Evolutionary conservation across 768 basidiomycete species (phyloP).

Genomic region (Xerocomus brunneocitrinus): DNA sequence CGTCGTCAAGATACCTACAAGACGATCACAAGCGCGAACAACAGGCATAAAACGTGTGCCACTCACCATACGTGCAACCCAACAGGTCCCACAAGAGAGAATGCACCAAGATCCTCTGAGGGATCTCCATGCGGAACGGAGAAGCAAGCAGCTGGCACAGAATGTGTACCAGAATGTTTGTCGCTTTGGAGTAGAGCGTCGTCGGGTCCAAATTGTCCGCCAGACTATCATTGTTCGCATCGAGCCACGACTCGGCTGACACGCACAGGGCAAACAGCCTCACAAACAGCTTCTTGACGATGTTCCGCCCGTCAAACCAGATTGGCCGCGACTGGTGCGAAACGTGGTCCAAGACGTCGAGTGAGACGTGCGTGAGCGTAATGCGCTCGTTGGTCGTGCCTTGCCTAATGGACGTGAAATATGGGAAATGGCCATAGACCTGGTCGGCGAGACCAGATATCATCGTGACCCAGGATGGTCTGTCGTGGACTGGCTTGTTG

Average conservation of each 20-base stretch:
- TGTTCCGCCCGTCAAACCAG: constrained; percentile 41
- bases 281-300: constrained; percentile 47
- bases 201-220: constrained; percentile 43
- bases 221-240: constrained; percentile 37
- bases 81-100: constrained; percentile 21
- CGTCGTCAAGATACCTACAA: constrained; percentile 34
- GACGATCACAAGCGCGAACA: constrained; percentile 6
- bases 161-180: constrained; percentile 40
- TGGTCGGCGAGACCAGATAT: constrained; percentile 50
- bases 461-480: constrained; percentile 46
- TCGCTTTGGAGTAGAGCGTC: constrained; percentile 45
- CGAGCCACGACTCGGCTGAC: constrained; percentile 57
- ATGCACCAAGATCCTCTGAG: constrained; percentile 18
- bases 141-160: constrained; percentile 34
- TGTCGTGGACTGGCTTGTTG: constrained; percentile 31
- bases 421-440: constrained; percentile 52
- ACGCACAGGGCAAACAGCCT: constrained; percentile 51
- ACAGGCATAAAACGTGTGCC: background rate
- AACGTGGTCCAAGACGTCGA: constrained; percentile 51
- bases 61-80: constrained; percentile 10
- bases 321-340: constrained; percentile 48
- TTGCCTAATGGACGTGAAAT: constrained; percentile 48
- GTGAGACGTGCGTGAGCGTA: constrained; percentile 47
- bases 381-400: constrained; percentile 53
- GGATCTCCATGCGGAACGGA: constrained; percentile 16